Base-by-base conservation (phyloP, 352 stramenopile genomes). In the Sclerospora graminicola region DNA sequence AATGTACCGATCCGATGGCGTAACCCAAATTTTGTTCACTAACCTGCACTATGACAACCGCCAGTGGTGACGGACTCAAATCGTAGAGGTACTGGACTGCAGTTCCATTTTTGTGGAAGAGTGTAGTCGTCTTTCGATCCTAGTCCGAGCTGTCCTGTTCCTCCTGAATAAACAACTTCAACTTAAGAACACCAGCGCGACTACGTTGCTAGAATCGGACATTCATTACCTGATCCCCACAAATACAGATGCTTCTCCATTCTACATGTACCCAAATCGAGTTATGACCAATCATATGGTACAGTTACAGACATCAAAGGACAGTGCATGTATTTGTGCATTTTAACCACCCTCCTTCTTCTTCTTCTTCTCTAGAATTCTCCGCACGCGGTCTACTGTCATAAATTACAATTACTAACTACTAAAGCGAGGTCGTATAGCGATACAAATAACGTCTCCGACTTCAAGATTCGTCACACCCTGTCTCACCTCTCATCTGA, bases 1-100 rank as follows among this genome's bases (percentile, higher is more conserved):
- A 13, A 33, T 33, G 9, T 35, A 8, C 13, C 13, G 30, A 18
- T 35, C 2, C 30, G 21, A 26, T 10, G 14, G 29, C n/a, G n/a
- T n/a, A n/a, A n/a, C n/a, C n/a, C n/a, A n/a, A n/a, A n/a, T 9
- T 8, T 11, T 14, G 19, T 13, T 2, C 16, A 41, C 27, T 21
- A 36, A 90, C 79, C 79, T 63, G 70, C 66, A 36, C 56, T 86
- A 39, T 91, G 79, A 29, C 79, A 84, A 26, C 79, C 79, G 20
- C 79, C 75, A 6, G 71, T 80, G 4, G 31, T 55, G 32, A 88
- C 45, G 1, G 61, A 70, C 10, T 61, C 53, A 7, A 57, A 20
- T 19, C 60, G 23, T 5, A 72, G 20, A 1, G 20, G 8, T 27
- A 68, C 56, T 48, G 53, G 16, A 8, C 32, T 16, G 28, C 40